These are phyloP conservation scores for Penicillium soppii DNA, from an alignment of 495 filamentous ascomycete species.

Conservation along the genomic window DNA sequence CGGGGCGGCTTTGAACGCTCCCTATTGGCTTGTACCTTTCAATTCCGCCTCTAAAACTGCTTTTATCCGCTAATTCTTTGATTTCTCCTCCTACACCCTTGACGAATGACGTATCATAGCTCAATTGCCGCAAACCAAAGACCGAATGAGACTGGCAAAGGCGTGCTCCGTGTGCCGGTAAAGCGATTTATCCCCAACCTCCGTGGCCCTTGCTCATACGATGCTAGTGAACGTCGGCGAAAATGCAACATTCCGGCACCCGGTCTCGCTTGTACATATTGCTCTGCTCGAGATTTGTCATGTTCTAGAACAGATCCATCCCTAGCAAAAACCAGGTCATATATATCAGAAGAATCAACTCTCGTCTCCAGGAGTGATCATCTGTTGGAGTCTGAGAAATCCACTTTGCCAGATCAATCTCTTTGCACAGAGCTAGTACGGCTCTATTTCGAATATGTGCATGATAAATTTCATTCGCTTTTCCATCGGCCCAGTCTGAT, in stretches of 20 bases:
- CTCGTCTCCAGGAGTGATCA: not conserved
- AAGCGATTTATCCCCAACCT: not conserved
- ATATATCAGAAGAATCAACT: not conserved
- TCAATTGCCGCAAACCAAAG: not conserved
- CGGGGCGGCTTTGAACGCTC: slow-evolving; percentile 16
- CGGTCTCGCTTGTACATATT: slow-evolving; percentile 14
- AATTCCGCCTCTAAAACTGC: slow-evolving; percentile 7
- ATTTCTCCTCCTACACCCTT: not conserved
- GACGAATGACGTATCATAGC: not conserved
- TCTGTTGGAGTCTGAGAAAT: not conserved
- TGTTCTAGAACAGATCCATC: slow-evolving; percentile 1
- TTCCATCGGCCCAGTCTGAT: slow-evolving; percentile 36
- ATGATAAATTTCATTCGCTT: slow-evolving; percentile 40
- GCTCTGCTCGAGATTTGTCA: not conserved
- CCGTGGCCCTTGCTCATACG: not conserved
- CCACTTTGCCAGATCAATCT: slow-evolving; percentile 11
- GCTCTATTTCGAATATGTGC: slow-evolving; percentile 40
- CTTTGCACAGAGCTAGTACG: slow-evolving; percentile 31
- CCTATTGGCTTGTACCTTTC: slow-evolving; percentile 8
- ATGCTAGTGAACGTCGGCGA: slow-evolving; percentile 11
- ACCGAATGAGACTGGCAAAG: slow-evolving; percentile 20
- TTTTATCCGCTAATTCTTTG: not conserved
- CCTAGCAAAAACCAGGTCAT: not conserved
- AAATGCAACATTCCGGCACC: slow-evolving; percentile 14
- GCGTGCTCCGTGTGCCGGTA: slow-evolving; percentile 17